Evolutionary conservation across 116 monocot species (phyloP), one percentile per base, ranked within the genome.

Genomic region (Phalaenopsis hybrid): DNA sequence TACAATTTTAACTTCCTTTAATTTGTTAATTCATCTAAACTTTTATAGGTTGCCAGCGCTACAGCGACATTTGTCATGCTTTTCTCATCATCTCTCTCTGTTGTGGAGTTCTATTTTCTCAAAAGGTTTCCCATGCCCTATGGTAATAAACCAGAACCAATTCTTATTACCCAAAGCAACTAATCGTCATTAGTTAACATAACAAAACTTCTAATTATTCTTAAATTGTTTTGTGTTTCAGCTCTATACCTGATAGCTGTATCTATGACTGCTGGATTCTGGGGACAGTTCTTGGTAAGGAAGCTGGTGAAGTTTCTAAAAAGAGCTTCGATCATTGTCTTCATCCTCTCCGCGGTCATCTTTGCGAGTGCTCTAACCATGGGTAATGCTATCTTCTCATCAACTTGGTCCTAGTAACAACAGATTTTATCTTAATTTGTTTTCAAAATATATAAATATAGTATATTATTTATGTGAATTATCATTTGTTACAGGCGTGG

Each of bases 31-130:
- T 65, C 65, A 65, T 65, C 41, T 37, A 37, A 31, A 16, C 41
- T 73, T 73, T 73, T 37, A 4, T 82, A 99, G 99, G 99, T 99
- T 59, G 99, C 95, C 11, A 99, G 99, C 77, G 93, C 94, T 5
- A 99, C 95, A 13, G 95, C 99, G 33, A 99, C 95, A 69, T 99
- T 99, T 81, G 95, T 99, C 70, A 99, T 99, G 99, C 81, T 99
- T 87, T 99, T 95, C 91, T 99, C 99, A 43, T 93, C 99, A 3
- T 99, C 99, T 7, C 89, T 99, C 1, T 99, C 99, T 0, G 99
- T 99, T 20, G 91, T 99, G 75, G 99, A 99, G 83, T 99, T 99
- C 84, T 95, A 95, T 87, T 92, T 99, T 81, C 92, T 99, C 13
- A 59, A 81, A 31, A 87, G 99, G 85, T 99, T 99, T 78, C 99